Evolutionary conservation across 2,329 filamentous ascomycete genomes (phyloP).

Genomic region (Talaromyces sp.): DNA sequence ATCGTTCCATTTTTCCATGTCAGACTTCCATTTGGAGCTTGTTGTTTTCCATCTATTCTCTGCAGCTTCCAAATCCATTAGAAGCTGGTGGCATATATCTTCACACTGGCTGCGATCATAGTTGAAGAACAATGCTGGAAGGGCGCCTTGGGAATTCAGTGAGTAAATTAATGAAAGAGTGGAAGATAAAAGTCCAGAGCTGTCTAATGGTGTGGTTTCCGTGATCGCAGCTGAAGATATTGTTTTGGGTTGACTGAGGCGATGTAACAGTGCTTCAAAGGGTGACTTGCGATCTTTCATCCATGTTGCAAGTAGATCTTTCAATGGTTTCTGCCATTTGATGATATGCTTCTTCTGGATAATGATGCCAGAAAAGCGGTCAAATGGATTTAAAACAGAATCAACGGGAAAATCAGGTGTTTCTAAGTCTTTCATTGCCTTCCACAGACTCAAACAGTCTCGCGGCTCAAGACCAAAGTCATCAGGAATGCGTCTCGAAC

Average conservation of each 20-base stretch:
- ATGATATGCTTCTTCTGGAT: constrained; percentile 51
- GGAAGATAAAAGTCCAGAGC: constrained; percentile 19
- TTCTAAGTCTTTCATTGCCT: constrained; percentile 58
- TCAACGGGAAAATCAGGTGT: constrained; percentile 42
- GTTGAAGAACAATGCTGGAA: constrained; percentile 74
- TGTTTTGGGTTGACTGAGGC: neutral
- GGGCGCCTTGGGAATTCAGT: constrained; percentile 59
- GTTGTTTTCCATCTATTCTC: constrained; percentile 7
- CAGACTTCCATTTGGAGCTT: neutral
- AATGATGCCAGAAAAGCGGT: constrained; percentile 44
- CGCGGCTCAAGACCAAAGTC: constrained; percentile 67
- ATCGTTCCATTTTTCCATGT: constrained; percentile 8
- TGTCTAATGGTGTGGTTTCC: neutral
- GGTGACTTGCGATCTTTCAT: neutral
- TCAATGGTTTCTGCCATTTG: neutral
- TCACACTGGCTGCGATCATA: constrained; percentile 68
- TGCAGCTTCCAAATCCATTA: neutral
- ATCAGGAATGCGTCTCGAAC: constrained; percentile 59
- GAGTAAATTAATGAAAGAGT: constrained; percentile 45
- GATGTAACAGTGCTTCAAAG: neutral
- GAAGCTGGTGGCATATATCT: constrained; percentile 35
- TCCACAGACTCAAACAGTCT: constrained; percentile 66
- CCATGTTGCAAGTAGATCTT: neutral
- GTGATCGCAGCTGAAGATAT: neutral
- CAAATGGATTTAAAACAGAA: neutral